Evolutionary conservation across 1,139 yeast genomes (phyloP), one percentile per base, ranked within the genome.

Genomic region (Yamadazyma siamensis): DNA sequence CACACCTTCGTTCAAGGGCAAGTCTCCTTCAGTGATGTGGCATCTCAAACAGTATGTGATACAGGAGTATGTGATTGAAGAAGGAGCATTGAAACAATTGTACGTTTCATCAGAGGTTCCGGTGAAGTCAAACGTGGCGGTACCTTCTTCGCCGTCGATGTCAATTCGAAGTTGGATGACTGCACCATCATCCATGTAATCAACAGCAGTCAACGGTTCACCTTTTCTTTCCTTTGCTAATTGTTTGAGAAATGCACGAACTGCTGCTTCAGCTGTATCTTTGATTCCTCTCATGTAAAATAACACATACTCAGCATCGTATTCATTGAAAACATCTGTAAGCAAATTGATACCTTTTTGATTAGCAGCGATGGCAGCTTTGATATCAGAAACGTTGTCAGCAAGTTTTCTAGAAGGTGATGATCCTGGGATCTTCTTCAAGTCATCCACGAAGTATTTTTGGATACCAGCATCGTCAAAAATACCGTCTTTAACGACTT

Each of bases 341-440:
- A 78, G 56, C 34, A 79, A 56, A 28, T 61, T 58, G 35, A 77
- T 76, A 22, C 85, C 85, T 45, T 74, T 75, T 48, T 75, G 77
- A 47, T 78, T 78, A 12, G 85, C 80, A 2, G 85, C 83, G 36
- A 78, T 70, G 44, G 77, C 83, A 1, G 85, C 85, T 47, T 77
- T 77, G 36, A 78, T 49, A 44, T 78, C 85, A 3, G 80, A 67
- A n/a, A 78, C 50, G 36, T 77, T 75, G 49, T 79, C 85, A 17
- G 65, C 61, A 21, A 78, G 51, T 36, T 77, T 68, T 46, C 85
- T 64, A 0, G 83, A 65, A 16, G 84, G 84, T 9, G 78, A 69
- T 44, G 79, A 71, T 3, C 80, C 80, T 5, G 77, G 75, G 33
- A 54, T 65, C 44, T 64, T 55, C 2, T 82, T 82, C 26, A 82